A percentile compares a stretch with the other conserved stretches of the same genome.
phyloP scores from a whole-genome alignment of 2,329 filamentous ascomycete genomes.

The Colletotrichum navitas region DNA sequence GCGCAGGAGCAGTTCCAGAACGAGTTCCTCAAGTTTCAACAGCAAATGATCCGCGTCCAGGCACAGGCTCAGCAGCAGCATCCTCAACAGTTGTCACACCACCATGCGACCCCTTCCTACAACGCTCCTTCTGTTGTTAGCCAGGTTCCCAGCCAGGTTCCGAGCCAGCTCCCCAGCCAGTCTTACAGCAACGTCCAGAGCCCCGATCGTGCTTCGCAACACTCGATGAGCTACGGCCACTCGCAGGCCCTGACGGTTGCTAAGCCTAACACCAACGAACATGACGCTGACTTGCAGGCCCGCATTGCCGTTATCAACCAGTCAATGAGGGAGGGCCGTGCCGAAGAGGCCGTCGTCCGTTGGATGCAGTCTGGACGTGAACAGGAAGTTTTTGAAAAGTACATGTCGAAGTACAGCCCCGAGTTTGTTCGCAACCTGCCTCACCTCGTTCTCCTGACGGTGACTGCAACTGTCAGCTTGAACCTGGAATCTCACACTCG shows the following conservation, averaged over 20 bases:
- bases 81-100: constrained; percentile 37
- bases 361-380: constrained; percentile 76
- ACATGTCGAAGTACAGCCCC: constrained; percentile 64
- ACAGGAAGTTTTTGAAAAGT: constrained; percentile 72
- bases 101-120: constrained; percentile 32
- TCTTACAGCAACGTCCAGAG: constrained; percentile 44
- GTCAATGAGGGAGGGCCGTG: constrained; percentile 71
- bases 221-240: constrained; percentile 40
- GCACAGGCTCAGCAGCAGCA: constrained; percentile 43
- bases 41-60: constrained; percentile 60
- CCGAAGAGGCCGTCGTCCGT: constrained; percentile 73
- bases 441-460: constrained; percentile 72
- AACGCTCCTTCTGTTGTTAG: constrained; percentile 36
- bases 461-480: constrained; percentile 73
- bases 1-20: constrained; percentile 78
- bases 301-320: constrained; percentile 71
- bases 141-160: constrained; percentile 30
- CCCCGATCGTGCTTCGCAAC: constrained; percentile 39
- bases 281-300: constrained; percentile 65
- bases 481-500: constrained; percentile 67
- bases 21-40: constrained; percentile 70
- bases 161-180: constrained; percentile 43
- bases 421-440: constrained; percentile 68
- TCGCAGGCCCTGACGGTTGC: constrained; percentile 41
- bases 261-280: constrained; percentile 35